Evolutionary conservation across 208 protist genomes (phyloP).

Genomic region (Trichomonas gallinae): DNA sequence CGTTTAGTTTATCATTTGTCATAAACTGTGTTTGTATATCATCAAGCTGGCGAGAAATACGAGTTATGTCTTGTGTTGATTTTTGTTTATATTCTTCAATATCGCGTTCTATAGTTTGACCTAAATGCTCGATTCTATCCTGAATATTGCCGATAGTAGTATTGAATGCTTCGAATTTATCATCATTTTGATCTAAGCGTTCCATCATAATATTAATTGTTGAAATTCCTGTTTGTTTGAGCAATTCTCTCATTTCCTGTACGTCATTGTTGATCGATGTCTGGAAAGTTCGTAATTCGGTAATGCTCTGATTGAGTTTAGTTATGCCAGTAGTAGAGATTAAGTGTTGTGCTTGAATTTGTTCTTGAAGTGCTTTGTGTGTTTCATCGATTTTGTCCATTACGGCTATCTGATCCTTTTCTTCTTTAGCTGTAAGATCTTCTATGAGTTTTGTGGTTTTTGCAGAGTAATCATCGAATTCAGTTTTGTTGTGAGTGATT

Average conservation of each 20-base stretch:
- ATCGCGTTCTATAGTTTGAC: not conserved
- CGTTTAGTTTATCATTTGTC: not conserved
- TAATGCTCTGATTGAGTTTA: not conserved
- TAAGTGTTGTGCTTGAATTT: not conserved
- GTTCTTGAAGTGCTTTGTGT: not conserved
- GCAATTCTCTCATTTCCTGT: not conserved
- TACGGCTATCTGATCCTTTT: not conserved
- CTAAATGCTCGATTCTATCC: not conserved
- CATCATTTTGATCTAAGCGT: not conserved
- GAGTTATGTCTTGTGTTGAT: not conserved
- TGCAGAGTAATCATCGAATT: not conserved
- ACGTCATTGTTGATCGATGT: not conserved
- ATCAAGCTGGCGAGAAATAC: not conserved
- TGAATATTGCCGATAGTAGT: not conserved
- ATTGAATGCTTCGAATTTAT: not conserved
- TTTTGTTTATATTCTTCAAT: not conserved
- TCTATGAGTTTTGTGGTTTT: not conserved
- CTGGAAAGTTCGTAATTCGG: not conserved
- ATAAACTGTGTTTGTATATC: not conserved
- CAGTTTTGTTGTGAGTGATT: not conserved
- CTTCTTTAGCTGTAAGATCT: not conserved
- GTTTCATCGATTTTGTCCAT: not conserved
- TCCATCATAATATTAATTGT: not conserved
- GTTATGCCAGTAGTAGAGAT: not conserved
- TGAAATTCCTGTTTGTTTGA: not conserved